A percentile compares a stretch with the other conserved stretches of the same genome.
Conservation (phyloP, 257 asterid species). For the Echium plantagineum region DNA sequence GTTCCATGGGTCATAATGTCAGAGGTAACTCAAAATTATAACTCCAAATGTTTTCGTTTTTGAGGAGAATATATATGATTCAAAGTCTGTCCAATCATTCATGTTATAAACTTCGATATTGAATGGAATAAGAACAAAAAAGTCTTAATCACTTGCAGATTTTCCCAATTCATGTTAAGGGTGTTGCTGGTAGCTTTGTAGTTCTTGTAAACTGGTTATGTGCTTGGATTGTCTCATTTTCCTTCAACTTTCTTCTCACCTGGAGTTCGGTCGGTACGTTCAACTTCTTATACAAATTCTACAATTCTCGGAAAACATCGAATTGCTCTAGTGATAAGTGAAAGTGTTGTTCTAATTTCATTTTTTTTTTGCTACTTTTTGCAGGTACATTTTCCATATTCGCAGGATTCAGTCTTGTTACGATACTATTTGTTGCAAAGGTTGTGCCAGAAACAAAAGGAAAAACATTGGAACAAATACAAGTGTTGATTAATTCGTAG, state of each 20-base stretch:
- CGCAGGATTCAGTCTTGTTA: conserved; percentile 37
- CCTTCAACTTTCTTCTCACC: conserved; percentile 68
- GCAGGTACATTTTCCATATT: conserved; percentile 52
- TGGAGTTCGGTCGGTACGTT: conserved; percentile 54
- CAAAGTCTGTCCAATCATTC: too few species aligned
- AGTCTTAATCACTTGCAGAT: conserved; percentile 34
- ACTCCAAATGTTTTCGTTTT: background rate
- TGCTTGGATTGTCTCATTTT: conserved; percentile 77
- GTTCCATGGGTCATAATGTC: conserved; percentile 96
- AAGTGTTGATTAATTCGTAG: conserved; percentile 42
- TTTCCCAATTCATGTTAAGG: conserved; percentile 70
- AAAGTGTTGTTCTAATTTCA: background rate
- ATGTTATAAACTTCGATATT: too few species aligned
- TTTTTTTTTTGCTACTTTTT: background rate
- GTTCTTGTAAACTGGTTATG: conserved; percentile 78
- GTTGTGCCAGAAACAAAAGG: conserved; percentile 86
- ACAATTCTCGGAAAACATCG: too few species aligned
- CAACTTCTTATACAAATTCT: background rate
- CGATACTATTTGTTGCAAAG: conserved; percentile 49
- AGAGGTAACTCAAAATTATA: conserved; percentile 34
- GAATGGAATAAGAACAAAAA: background rate
- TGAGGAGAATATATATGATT: too few species aligned
- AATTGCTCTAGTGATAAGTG: too few species aligned
- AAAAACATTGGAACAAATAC: conserved; percentile 77
- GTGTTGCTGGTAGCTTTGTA: conserved; percentile 71